Conservation (phyloP, 2,329 filamentous ascomycete species). For the Trichoderma koningii region DNA sequence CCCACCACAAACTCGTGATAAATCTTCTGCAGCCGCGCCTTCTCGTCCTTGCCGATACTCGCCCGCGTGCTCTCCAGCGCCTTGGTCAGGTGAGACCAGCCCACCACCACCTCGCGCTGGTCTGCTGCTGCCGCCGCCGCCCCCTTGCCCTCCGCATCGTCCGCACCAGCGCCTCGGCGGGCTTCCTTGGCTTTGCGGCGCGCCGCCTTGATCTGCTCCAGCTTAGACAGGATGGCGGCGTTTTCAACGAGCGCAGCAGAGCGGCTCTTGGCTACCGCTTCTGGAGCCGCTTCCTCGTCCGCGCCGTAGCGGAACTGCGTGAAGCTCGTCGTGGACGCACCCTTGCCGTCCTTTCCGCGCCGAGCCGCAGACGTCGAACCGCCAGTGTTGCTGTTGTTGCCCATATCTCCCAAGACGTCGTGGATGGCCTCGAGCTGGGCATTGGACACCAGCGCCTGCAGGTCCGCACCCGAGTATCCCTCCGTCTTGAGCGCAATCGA, state of each 20-base stretch:
- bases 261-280: slow-evolving; percentile 50
- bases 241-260: slow-evolving; percentile 69
- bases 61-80: slow-evolving; percentile 76
- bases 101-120: slow-evolving; percentile 73
- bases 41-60: slow-evolving; percentile 80
- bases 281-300: slow-evolving; percentile 49
- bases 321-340: slow-evolving; percentile 56
- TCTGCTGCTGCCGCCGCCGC: slow-evolving; percentile 34
- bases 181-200: slow-evolving; percentile 52
- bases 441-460: slow-evolving; percentile 94
- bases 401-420: slow-evolving; percentile 69
- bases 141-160: slow-evolving; percentile 36
- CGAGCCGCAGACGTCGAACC: slow-evolving; percentile 46
- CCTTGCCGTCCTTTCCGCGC: slow-evolving; percentile 41
- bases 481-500: slow-evolving; percentile 80
- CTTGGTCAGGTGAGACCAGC: slow-evolving; percentile 79
- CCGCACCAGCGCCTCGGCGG: slow-evolving; percentile 36
- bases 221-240: slow-evolving; percentile 76
- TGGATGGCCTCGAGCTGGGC: slow-evolving; percentile 97
- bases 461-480: slow-evolving; percentile 90
- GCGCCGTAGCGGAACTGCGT: slow-evolving; percentile 83
- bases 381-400: slow-evolving; percentile 48
- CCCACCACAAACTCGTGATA: slow-evolving; percentile 93
- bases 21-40: slow-evolving; percentile 71
- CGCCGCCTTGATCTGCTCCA: slow-evolving; percentile 74